Base-by-base conservation (phyloP, 108 stramenopile genomes). In the Nitzschia putrida region DNA sequence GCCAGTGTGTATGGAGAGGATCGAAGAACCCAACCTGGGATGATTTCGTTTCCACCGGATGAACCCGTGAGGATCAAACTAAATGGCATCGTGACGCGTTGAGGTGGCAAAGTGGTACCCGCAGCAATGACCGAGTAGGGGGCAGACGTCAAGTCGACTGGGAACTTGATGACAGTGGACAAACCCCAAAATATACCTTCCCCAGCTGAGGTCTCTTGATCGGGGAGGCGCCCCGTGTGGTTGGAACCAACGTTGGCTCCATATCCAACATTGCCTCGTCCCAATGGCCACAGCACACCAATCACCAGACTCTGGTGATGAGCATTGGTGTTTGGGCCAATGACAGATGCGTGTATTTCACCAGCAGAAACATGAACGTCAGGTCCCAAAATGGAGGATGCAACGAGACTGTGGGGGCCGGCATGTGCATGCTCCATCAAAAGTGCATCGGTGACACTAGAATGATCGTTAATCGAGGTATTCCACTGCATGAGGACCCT, bases 111-210 rank as follows among this genome's bases (percentile, higher is more conserved):
- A 16, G 77, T 80, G 18, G 92, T 91, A 20, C 96, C 97, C 6
- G 97, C 95, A 3, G 95, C 98, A 20, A 98, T 74, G 25, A 98
- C 79, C 38, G 89, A 84, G 80, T 97, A 98, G 54, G 95, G 96
- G n/a, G 94, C 59, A 26, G 59, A 66, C 8, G 81, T 79, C 47
- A 96, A 60, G 66, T 96, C 89, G n/a, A 91, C 85, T 24, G 98
- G 97, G 54, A 95, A 93, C 73, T 96, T 96, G 72, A 97, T 81
- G 66, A 83, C 80, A 41, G 72, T 68, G 21, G 81, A 78, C 66
- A 98, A 78, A 7, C 98, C 98, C 89, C 86, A 96, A 79, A 91
- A 98, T 24, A 90, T 79, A 6, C 98, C 98, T 70, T 98, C 98
- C 0, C 97, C 98, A 1, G 85, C 76, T 66, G 84, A 66, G 18